Conservation (phyloP, 352 stramenopile genomes). For the Pythium apleroticum region DNA sequence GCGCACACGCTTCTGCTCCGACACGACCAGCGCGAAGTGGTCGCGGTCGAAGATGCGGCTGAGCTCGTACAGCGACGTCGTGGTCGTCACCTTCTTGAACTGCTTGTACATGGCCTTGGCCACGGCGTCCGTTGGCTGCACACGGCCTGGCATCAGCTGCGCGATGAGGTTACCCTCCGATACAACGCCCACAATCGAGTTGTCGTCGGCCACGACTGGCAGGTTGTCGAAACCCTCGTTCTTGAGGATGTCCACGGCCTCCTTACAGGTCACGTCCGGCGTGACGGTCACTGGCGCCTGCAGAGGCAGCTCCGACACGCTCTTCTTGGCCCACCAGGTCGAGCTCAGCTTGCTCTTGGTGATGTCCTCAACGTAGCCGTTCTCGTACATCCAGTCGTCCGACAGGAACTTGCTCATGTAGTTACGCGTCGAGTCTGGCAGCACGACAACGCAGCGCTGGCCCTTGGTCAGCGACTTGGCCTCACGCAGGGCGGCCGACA, state of each 20-base stretch:
- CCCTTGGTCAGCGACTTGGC: constrained; percentile 86
- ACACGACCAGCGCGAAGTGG: constrained; percentile 94
- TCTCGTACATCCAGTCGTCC: constrained; percentile 94
- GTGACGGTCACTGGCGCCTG: constrained; percentile 92
- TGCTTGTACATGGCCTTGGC: constrained; percentile 95
- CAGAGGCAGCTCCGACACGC: constrained; percentile 86
- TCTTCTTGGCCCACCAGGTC: constrained; percentile 95
- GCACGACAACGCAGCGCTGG: constrained; percentile 93
- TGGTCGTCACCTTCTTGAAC: constrained; percentile 93
- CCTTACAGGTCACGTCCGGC: constrained; percentile 88
- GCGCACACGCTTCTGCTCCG: constrained; percentile 91
- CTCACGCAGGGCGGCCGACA: constrained; percentile 81
- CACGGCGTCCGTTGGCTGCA: constrained; percentile 85
- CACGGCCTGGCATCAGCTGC: constrained; percentile 88
- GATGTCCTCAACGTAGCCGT: constrained; percentile 80
- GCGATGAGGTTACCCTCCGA: constrained; percentile 95
- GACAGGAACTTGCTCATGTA: constrained; percentile 99
- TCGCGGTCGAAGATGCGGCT: constrained; percentile 95
- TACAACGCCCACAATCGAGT: constrained; percentile 94
- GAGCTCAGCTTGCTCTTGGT: constrained; percentile 75
- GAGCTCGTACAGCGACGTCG: constrained; percentile 90
- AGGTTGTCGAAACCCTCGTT: constrained; percentile 89
- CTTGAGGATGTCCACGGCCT: constrained; percentile 94
- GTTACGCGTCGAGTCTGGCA: constrained; percentile 96
- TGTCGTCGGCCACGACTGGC: constrained; percentile 75